A percentile compares a stretch with the other conserved stretches of the same genome.
These are phyloP conservation scores for Plasmopara halstedii DNA, from an alignment of 352 stramenopile species.

Conservation along the genomic window DNA sequence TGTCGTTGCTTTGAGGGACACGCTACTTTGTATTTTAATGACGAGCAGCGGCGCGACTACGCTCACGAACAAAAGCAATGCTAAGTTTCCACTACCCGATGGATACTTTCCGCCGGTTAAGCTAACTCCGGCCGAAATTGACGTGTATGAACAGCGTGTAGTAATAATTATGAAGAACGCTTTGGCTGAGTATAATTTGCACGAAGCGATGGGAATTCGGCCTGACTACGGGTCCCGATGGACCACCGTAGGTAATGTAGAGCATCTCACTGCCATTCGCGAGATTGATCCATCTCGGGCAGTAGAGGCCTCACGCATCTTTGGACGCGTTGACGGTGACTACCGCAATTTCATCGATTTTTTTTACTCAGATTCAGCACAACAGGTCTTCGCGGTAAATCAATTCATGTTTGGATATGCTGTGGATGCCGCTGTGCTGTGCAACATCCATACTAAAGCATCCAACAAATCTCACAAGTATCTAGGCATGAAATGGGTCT, in stretches of 20 bases:
- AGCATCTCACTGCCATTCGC: constrained; percentile 30
- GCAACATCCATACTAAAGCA: constrained; percentile 63
- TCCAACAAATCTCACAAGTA: constrained; percentile 39
- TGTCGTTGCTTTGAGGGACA: neutral
- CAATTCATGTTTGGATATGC: constrained; percentile 60
- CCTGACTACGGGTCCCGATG: constrained; percentile 33
- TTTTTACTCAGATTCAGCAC: constrained; percentile 44
- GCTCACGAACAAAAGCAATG: constrained; percentile 18
- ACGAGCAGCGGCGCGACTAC: constrained; percentile 1
- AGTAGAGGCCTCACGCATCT: constrained; percentile 39
- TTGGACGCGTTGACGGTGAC: constrained; percentile 51
- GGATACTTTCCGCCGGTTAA: constrained; percentile 31
- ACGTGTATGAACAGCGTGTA: constrained; percentile 30
- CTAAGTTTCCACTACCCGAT: constrained; percentile 32
- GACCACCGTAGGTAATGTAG: constrained; percentile 25
- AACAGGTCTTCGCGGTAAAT: constrained; percentile 59
- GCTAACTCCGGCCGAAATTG: constrained; percentile 20
- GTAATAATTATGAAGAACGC: constrained; percentile 38
- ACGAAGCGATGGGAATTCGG: constrained; percentile 28
- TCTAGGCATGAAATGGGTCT: constrained; percentile 79
- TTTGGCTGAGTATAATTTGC: constrained; percentile 33
- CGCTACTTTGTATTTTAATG: constrained; percentile 4
- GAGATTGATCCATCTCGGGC: constrained; percentile 29
- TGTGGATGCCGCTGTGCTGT: constrained; percentile 57
- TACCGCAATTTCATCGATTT: constrained; percentile 64